Conservation (phyloP, 2,329 filamentous ascomycete species). For the Fusarium euwallaceae region DNA sequence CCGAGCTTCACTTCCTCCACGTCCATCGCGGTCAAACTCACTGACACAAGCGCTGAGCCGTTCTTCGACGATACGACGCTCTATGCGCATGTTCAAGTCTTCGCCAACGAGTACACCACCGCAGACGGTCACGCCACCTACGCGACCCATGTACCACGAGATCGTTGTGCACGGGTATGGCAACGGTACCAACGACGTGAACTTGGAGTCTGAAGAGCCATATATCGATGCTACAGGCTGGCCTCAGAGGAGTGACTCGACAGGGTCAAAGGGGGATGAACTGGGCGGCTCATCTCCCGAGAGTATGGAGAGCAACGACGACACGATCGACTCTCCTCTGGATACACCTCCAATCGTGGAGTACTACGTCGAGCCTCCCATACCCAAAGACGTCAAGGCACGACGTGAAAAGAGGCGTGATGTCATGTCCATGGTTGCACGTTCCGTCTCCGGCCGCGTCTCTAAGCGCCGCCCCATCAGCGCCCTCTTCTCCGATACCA, state of each 20-base stretch:
- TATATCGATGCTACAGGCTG: constrained; percentile 24
- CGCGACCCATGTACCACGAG: constrained; percentile 58
- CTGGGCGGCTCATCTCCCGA: constrained; percentile 38
- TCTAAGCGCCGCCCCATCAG: constrained; percentile 47
- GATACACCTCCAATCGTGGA: constrained; percentile 38
- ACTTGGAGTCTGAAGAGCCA: constrained; percentile 30
- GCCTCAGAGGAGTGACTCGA: constrained; percentile 45
- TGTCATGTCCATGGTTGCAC: constrained; percentile 46
- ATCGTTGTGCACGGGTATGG: constrained; percentile 68
- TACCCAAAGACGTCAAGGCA: constrained; percentile 38
- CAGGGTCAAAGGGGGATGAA: constrained; percentile 43
- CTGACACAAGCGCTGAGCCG: constrained; percentile 49
- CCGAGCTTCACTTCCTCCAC: constrained; percentile 31
- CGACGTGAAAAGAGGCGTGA: constrained; percentile 48
- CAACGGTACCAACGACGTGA: constrained; percentile 62
- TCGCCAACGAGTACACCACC: constrained; percentile 34
- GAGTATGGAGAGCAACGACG: constrained; percentile 46
- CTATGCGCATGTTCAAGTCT: constrained; percentile 49
- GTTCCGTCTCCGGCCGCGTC: constrained; percentile 44
- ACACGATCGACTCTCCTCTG: constrained; percentile 44
- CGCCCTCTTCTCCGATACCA: constrained; percentile 46
- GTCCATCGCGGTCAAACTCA: constrained; percentile 49
- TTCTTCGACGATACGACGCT: constrained; percentile 52
- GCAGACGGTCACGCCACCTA: constrained; percentile 24
- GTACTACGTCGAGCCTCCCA: constrained; percentile 28